Evolutionary conservation across 257 asterid species (phyloP), one percentile per base, ranked within the genome.

Genomic region (Nicotiana undulata): DNA sequence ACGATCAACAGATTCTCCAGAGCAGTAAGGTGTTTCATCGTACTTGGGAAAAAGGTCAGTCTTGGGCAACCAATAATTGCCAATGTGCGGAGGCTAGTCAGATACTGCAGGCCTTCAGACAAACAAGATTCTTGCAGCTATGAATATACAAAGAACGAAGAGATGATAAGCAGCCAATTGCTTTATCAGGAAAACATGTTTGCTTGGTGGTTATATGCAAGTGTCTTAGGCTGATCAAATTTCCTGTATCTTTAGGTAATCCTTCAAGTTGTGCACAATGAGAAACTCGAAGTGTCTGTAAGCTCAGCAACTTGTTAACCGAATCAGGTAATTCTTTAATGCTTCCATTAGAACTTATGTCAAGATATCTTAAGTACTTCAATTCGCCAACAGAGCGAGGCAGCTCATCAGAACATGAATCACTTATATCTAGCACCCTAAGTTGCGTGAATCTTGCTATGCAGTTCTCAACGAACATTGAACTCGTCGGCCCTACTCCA

Each of bases 21-120:
- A 32, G 26, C 28, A 26, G 59, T 40, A 77, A 82, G 80, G 52
- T 28, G 34, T 51, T 55, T 37, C 51, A 77, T 20, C n/a, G 40
- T 6, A 20, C 28, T 32, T 17, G 85, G 82, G 5, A 82, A 32
- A 76, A 31, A 77, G 32, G 72, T 24, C 28, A 77, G 46, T 22
- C 18, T 82, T 52, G 75, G 26, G 67, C 85, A 34, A 7, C 34
- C 11, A 1, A 5, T 22, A 20, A 82, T 82, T 3, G 8, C 3
- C 64, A 82, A 26, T 4, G 74, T n/a, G 16, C 75, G 82, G 18
- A 80, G 44, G 44, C 63, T 77, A 59, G 74, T 65, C 49, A 65
- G 51, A 65, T 65, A 44, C 17, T 65, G 74, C 24, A 65, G 51
- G 32, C 51, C 51, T 65, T 77, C 81, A n/a, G 67, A 77, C 40